These are phyloP conservation scores for Bipolaris zeicola DNA, from an alignment of 2,329 filamentous ascomycete genomes.

Conservation along the genomic window DNA sequence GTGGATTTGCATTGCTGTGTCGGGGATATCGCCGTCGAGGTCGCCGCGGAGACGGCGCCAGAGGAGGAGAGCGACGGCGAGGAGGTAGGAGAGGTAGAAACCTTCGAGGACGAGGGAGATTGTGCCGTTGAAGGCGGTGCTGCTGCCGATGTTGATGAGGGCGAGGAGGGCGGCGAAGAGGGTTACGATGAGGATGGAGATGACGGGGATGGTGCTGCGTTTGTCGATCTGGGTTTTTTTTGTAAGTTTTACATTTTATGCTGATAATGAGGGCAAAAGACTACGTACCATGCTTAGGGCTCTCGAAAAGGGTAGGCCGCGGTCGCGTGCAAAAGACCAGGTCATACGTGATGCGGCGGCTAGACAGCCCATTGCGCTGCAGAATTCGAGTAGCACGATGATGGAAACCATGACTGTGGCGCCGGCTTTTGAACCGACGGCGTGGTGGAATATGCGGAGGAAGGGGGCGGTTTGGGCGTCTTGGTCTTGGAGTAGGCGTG, in stretches of 20 bases:
- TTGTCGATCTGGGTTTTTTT: conserved; percentile 35
- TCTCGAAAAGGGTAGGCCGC: conserved; percentile 48
- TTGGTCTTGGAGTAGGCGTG: conserved; percentile 22
- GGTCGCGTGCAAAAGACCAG: conserved; percentile 53
- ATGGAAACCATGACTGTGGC: conserved; percentile 57
- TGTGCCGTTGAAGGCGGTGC: conserved; percentile 44
- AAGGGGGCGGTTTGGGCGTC: conserved; percentile 48
- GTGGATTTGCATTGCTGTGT: neutral
- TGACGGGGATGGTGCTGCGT: conserved; percentile 51
- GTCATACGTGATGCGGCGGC: conserved; percentile 52
- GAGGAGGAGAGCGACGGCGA: conserved; percentile 41
- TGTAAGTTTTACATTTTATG: neutral
- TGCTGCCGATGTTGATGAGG: conserved; percentile 60
- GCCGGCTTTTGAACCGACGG: conserved; percentile 43
- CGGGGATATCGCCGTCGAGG: conserved; percentile 23
- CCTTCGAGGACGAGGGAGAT: conserved; percentile 45
- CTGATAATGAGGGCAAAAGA: neutral
- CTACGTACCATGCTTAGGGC: conserved; percentile 37
- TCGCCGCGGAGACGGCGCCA: conserved; percentile 46
- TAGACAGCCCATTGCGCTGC: conserved; percentile 49
- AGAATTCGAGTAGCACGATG: conserved; percentile 50
- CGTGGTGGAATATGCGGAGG: conserved; percentile 56
- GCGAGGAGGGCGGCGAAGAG: conserved; percentile 53
- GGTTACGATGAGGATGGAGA: conserved; percentile 55
- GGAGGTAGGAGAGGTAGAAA: conserved; percentile 46